phyloP scores from a whole-genome alignment of 495 filamentous ascomycete genomes.

The Astrothelium macrocarpum region DNA sequence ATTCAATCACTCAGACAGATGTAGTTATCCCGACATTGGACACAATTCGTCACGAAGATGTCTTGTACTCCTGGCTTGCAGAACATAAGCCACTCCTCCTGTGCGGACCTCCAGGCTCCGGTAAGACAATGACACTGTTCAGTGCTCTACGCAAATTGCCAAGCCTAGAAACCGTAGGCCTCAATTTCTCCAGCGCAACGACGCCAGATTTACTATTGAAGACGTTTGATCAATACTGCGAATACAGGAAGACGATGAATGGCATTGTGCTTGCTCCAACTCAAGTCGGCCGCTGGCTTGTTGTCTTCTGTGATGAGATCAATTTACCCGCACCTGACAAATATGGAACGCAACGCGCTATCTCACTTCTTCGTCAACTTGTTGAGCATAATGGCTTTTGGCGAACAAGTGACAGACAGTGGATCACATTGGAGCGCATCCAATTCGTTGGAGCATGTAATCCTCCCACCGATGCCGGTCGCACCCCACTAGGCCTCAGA shows the following conservation, averaged over 20 bases:
- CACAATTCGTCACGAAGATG: slow-evolving; percentile 93
- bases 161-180: slow-evolving; percentile 96
- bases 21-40: slow-evolving; percentile 95
- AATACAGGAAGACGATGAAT: slow-evolving; percentile 96
- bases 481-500: slow-evolving; percentile 83
- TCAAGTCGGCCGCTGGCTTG: slow-evolving; percentile 95
- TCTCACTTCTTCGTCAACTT: slow-evolving; percentile 91
- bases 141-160: slow-evolving; percentile 91
- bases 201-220: slow-evolving; percentile 96
- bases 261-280: slow-evolving; percentile 91
- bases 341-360: slow-evolving; percentile 93
- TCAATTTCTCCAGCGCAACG: slow-evolving; percentile 98
- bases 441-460: slow-evolving; percentile 99
- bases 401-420: slow-evolving; percentile 92
- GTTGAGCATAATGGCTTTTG: slow-evolving; percentile 99
- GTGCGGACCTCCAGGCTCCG: slow-evolving; percentile 94
- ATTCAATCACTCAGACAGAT: slow-evolving; percentile 93
- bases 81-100: slow-evolving; percentile 95
- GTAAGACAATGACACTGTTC: slow-evolving; percentile 99
- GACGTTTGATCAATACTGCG: slow-evolving; percentile 98
- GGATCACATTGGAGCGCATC: slow-evolving; percentile 94
- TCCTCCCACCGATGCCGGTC: slow-evolving; percentile 94
- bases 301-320: slow-evolving; percentile 98
- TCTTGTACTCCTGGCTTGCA: slow-evolving; percentile 96
- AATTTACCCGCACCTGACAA: slow-evolving; percentile 97